A percentile compares a stretch with the other conserved stretches of the same genome.
Evolutionary conservation across 305 asterid species (phyloP).

Genomic region (Ruellia speciosa): DNA sequence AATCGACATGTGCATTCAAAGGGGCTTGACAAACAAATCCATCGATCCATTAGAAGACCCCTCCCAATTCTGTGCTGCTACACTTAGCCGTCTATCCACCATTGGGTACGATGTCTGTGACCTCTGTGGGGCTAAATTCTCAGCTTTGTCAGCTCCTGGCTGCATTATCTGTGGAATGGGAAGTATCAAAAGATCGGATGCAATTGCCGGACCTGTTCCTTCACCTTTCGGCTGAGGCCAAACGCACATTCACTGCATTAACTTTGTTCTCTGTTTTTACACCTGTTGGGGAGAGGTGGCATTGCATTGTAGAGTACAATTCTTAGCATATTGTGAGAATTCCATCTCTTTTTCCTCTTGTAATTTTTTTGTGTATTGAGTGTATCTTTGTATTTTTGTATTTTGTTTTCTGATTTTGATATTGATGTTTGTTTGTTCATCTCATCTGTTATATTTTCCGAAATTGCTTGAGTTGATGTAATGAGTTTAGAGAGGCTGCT

Average conservation of each 20-base stretch:
- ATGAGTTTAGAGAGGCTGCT: not conserved
- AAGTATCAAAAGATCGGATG: slow-evolving; percentile 95
- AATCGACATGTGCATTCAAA: slow-evolving; percentile 80
- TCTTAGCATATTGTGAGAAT: not conserved
- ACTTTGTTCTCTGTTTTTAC: not conserved
- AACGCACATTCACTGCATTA: not conserved
- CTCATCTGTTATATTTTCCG: not conserved
- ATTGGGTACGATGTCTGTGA: slow-evolving; percentile 97
- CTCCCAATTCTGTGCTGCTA: slow-evolving; percentile 94
- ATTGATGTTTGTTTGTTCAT: not conserved
- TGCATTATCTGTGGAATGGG: slow-evolving; percentile 99
- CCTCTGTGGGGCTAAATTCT: slow-evolving; percentile 95
- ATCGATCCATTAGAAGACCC: slow-evolving; percentile 96
- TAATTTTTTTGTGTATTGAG: slow-evolving; percentile 4
- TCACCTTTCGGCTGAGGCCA: slow-evolving; percentile 75
- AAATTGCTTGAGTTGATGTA: not conserved
- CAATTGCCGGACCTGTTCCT: slow-evolving; percentile 86
- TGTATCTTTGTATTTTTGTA: slow-evolving; percentile 11
- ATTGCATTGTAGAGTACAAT: not conserved
- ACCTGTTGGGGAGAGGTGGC: no score
- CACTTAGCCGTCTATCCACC: slow-evolving; percentile 91
- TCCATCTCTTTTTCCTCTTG: not conserved
- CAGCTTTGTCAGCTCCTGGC: slow-evolving; percentile 85
- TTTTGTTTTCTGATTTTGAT: not conserved
- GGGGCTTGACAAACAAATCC: slow-evolving; percentile 87